phyloP scores from a whole-genome alignment of 352 stramenopile genomes.

The Pythium phragmiticola region DNA sequence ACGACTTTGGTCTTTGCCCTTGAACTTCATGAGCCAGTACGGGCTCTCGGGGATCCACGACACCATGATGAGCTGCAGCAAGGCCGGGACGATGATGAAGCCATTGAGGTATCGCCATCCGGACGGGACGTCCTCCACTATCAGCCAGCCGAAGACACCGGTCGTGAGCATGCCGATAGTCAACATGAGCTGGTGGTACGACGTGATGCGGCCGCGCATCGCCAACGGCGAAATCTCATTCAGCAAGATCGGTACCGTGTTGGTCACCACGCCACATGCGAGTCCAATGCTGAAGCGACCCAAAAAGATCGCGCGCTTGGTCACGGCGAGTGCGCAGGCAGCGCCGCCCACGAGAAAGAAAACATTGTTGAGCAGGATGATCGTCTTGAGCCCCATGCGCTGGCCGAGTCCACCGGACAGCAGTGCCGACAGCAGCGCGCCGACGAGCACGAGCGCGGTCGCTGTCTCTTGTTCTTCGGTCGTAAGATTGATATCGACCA shows the following conservation, averaged over 20 bases:
- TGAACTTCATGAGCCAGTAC: slow-evolving; percentile 86
- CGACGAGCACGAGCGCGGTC: slow-evolving; percentile 71
- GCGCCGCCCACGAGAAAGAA: slow-evolving; percentile 62
- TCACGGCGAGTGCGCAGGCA: slow-evolving; percentile 55
- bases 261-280: slow-evolving; percentile 74
- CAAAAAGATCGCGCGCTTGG: slow-evolving; percentile 59
- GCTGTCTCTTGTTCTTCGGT: slow-evolving; percentile 73
- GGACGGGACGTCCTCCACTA: slow-evolving; percentile 76
- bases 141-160: slow-evolving; percentile 68
- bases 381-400: slow-evolving; percentile 59
- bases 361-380: slow-evolving; percentile 69
- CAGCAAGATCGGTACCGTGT: slow-evolving; percentile 81
- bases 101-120: slow-evolving; percentile 86
- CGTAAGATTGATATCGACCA: slow-evolving; percentile 70
- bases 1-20: slow-evolving; percentile 40
- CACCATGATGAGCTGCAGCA: slow-evolving; percentile 57
- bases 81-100: slow-evolving; percentile 61
- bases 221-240: slow-evolving; percentile 74
- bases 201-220: slow-evolving; percentile 76
- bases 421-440: slow-evolving; percentile 66
- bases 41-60: slow-evolving; percentile 83
- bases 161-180: slow-evolving; percentile 87
- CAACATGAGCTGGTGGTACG: slow-evolving; percentile 84
- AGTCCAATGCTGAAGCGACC: slow-evolving; percentile 64
- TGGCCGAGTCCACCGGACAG: slow-evolving; percentile 51